phyloP scores from a whole-genome alignment of 345 rosid species.

The Carallia brachiata region DNA sequence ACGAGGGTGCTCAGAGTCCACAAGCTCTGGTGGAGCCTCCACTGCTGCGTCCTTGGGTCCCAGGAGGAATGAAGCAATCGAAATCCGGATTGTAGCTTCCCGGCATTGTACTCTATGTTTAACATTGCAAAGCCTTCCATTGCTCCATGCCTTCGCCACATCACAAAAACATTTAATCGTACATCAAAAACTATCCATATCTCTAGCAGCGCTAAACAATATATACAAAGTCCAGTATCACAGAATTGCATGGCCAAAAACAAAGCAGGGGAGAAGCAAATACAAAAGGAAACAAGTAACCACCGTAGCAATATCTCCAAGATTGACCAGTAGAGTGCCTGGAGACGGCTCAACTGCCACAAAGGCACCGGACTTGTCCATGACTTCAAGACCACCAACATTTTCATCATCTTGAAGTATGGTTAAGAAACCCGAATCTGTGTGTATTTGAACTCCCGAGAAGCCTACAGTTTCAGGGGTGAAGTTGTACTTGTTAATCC shows the following conservation, averaged over 20 bases:
- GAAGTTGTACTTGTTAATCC: conserved; percentile 81
- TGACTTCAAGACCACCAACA: conserved; percentile 70
- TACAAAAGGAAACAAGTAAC: neutral
- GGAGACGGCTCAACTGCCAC: conserved; percentile 54
- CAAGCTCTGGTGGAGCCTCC: conserved; percentile 40
- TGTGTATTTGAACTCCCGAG: conserved; percentile 70
- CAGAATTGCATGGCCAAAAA: neutral
- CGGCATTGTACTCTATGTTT: conserved; percentile 74
- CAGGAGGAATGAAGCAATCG: conserved; percentile 69
- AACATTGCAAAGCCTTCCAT: conserved; percentile 64
- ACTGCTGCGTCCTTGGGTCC: conserved; percentile 47
- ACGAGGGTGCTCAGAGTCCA: conserved; percentile 43
- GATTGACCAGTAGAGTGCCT: conserved; percentile 72
- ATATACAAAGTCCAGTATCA: neutral
- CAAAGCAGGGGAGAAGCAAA: neutral
- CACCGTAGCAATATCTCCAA: conserved; percentile 70
- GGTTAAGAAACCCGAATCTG: conserved; percentile 67
- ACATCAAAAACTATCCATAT: neutral
- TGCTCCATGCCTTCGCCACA: conserved; percentile 59
- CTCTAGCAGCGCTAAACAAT: too few species aligned
- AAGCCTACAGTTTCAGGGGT: conserved; percentile 61
- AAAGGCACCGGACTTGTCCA: conserved; percentile 50
- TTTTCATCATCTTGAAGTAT: conserved; percentile 81
- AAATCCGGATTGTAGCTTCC: conserved; percentile 48
- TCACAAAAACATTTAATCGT: neutral